Percentiles rank a stretch among this genome's conserved stretches.
Conservation (phyloP, 2,329 filamentous ascomycete genomes). For the Phialemoniopsis sp. region DNA sequence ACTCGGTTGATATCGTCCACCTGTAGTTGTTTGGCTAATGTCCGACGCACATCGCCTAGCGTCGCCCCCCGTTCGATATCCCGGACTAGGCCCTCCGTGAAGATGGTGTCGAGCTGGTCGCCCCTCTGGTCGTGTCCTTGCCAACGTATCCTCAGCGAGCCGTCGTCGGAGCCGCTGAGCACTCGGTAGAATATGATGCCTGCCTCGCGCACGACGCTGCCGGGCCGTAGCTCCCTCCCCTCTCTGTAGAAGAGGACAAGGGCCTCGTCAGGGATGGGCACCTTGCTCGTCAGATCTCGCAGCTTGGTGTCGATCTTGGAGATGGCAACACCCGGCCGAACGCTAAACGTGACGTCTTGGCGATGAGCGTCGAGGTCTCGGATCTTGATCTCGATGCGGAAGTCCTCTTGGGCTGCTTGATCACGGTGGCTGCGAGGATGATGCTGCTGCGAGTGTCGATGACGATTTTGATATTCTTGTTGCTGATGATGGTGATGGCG, state of each 20-base stretch:
- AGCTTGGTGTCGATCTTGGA: constrained; percentile 8
- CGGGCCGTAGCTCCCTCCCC: constrained; percentile 1
- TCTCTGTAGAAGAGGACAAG: constrained; percentile 9
- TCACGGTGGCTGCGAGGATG: not conserved
- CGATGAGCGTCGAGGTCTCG: constrained; percentile 9
- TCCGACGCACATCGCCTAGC: constrained; percentile 17
- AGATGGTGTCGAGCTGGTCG: not conserved
- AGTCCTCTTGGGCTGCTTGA: not conserved
- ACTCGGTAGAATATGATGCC: constrained; percentile 14
- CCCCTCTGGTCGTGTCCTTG: not conserved
- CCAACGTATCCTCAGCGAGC: constrained; percentile 6
- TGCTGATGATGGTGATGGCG: too few species aligned
- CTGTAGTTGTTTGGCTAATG: constrained; percentile 14
- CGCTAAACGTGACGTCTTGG: constrained; percentile 1
- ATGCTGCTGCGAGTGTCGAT: not conserved
- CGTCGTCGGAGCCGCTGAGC: constrained; percentile 3
- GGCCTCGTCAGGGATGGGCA: not conserved
- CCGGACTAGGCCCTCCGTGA: constrained; percentile 5
- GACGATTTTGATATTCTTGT: too few species aligned
- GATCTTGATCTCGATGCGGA: constrained; percentile 7
- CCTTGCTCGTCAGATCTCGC: not conserved
- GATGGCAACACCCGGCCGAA: constrained; percentile 3
- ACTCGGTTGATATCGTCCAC: constrained; percentile 20
- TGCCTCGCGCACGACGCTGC: not conserved
- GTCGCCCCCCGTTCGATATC: constrained; percentile 19